Conservation (phyloP, 129 eudicot genomes). For the Flaveria ramosissima region DNA sequence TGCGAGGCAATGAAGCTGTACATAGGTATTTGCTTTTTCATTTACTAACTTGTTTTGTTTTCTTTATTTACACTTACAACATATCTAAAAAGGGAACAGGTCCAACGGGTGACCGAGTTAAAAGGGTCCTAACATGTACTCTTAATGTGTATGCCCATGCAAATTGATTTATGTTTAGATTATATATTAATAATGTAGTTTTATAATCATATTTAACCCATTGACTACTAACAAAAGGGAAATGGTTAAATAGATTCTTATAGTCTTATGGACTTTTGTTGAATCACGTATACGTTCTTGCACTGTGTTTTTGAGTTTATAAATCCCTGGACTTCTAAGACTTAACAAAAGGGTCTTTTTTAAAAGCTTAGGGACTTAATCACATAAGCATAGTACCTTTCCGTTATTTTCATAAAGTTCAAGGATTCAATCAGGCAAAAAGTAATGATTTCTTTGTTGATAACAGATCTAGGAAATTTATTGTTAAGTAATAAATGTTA, state of each 20-base stretch:
- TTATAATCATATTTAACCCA: not conserved
- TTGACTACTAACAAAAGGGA: not conserved
- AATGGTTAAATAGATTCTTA: not conserved
- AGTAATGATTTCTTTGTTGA: not conserved
- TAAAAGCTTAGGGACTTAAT: not conserved
- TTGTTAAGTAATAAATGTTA: not conserved
- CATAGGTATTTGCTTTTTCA: conserved; percentile 38
- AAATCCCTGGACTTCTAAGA: not conserved
- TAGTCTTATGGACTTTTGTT: not conserved
- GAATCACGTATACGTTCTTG: not conserved
- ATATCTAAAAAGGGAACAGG: conserved; percentile 1
- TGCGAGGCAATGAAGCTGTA: conserved; percentile 48
- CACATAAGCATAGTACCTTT: not conserved
- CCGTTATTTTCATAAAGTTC: not conserved
- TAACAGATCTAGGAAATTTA: not conserved
- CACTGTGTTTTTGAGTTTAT: not conserved
- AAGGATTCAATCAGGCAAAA: not conserved
- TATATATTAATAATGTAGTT: not conserved
- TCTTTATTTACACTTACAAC: not conserved
- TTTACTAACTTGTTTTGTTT: conserved; percentile 12
- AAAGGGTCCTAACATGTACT: not conserved
- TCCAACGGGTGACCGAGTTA: not conserved
- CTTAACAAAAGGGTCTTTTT: not conserved
- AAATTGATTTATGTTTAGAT: not conserved
- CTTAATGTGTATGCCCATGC: not conserved